Conservation (phyloP, 345 rosid species). For the Moricandia arvensis region DNA sequence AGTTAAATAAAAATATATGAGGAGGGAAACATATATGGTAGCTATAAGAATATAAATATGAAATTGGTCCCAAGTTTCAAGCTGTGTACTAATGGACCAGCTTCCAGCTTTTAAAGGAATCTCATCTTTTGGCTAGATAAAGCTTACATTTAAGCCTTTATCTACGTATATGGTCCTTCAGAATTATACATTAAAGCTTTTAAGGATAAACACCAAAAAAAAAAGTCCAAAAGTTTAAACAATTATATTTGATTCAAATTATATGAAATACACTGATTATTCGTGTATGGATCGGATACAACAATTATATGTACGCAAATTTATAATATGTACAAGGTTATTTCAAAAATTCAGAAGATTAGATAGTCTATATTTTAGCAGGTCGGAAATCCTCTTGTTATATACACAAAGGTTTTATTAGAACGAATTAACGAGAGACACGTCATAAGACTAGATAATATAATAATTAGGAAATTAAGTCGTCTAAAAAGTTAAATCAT, state of each 20-base stretch:
- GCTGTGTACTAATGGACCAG: conserved; percentile 36
- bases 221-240: background rate
- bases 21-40: background rate
- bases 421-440: conserved; percentile 17
- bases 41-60: conserved; percentile 24
- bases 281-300: background rate
- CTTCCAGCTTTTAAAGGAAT: conserved; percentile 34
- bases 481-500: conserved; percentile 11
- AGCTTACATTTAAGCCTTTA: conserved; percentile 32
- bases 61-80: conserved; percentile 38
- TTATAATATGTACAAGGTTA: background rate
- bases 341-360: background rate
- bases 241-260: background rate
- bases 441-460: conserved; percentile 11
- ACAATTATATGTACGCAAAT: background rate
- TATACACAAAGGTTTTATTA: background rate
- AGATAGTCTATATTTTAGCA: background rate
- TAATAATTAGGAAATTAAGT: conserved; percentile 6
- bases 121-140: conserved; percentile 31
- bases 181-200: background rate
- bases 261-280: background rate
- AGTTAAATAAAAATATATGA: conserved; percentile 1
- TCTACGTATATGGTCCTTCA: conserved; percentile 35
- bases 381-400: background rate
- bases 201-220: conserved; percentile 2